Evolutionary conservation across 2,329 filamentous ascomycete species (phyloP), one percentile per base, ranked within the genome.

Genomic region (Calycina herbarum): DNA sequence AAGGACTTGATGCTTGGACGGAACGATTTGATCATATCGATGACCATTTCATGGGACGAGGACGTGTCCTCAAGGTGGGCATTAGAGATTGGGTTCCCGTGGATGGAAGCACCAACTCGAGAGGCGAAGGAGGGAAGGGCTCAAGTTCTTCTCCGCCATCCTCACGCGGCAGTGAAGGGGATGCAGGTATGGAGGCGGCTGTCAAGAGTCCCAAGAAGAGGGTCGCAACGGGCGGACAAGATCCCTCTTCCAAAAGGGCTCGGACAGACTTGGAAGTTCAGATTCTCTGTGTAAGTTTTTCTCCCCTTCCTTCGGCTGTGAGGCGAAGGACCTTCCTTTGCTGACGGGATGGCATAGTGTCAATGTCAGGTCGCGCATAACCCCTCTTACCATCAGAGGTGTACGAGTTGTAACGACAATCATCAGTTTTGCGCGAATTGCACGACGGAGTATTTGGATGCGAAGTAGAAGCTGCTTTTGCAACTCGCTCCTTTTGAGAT

Each of bases 21-120:
- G 82, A 86, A 68, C 77, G 87, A 2, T 87, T 86, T 69, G 80
- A 94, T 70, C 93, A 97, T 73, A 94, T 96, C 69, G 92, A 93
- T 66, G 76, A 85, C 17, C 90, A 93, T 73, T 88, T 89, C 68
- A 83, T 83, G 63, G 86, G 86, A 33, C 82, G 85, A 2, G 75
- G 78, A 6, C 70, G 72, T 0, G 58, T 74, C 5, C 2, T 42
- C 1, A 78, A 78, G 67, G 81, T 73, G 70, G 73, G 77, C 6
- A 89, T 89, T 24, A 75, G 76, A 17, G 80, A 88, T 10, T 92
- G 89, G 89, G 62, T 75, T 58, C 70, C 70, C 13, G 59, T 76
- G 2, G 69, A 76, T 65, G 63, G 63, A 10, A 64, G 67, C 33
- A 69, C 70, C 48, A 67, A 69, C 24, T 58, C 70, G 3, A 70